Evolutionary conservation across 2,329 filamentous ascomycete genomes (phyloP).

Genomic region (Sporothrix pseudoabietina): DNA sequence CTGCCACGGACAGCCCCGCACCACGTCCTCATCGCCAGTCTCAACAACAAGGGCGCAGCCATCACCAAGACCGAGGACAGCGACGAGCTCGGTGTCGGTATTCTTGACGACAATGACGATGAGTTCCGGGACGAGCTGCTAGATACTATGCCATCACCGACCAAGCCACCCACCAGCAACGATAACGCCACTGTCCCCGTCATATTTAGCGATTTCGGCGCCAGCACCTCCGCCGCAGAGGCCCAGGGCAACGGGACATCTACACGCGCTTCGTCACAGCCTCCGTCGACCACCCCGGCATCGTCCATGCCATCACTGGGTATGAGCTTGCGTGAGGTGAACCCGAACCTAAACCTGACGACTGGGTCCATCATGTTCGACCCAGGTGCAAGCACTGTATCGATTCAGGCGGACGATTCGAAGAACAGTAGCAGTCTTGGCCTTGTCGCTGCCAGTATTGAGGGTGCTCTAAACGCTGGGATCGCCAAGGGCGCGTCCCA

Average conservation of each 20-base stretch:
- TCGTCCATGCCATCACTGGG: slow-evolving; percentile 35
- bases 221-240: slow-evolving; percentile 28
- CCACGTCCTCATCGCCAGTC: slow-evolving; percentile 46
- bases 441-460: slow-evolving; percentile 6
- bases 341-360: slow-evolving; percentile 51
- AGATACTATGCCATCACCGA: slow-evolving; percentile 39
- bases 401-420: slow-evolving; percentile 35
- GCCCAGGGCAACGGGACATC: not conserved
- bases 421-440: not conserved
- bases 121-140: slow-evolving; percentile 25
- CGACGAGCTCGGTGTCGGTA: slow-evolving; percentile 9
- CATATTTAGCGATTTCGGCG: slow-evolving; percentile 38
- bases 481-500: not conserved
- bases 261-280: slow-evolving; percentile 23
- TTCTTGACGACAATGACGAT: slow-evolving; percentile 4
- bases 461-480: not conserved
- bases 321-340: slow-evolving; percentile 58
- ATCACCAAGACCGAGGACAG: not conserved
- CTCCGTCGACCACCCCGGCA: slow-evolving; percentile 25
- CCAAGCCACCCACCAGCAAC: slow-evolving; percentile 37
- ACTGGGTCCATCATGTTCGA: slow-evolving; percentile 46
- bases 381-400: slow-evolving; percentile 47
- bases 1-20: slow-evolving; percentile 71
- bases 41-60: slow-evolving; percentile 40
- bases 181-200: slow-evolving; percentile 28